Base-by-base conservation (phyloP, 768 basidiomycete species). In the Trichaptum fuscoviolaceum region DNA sequence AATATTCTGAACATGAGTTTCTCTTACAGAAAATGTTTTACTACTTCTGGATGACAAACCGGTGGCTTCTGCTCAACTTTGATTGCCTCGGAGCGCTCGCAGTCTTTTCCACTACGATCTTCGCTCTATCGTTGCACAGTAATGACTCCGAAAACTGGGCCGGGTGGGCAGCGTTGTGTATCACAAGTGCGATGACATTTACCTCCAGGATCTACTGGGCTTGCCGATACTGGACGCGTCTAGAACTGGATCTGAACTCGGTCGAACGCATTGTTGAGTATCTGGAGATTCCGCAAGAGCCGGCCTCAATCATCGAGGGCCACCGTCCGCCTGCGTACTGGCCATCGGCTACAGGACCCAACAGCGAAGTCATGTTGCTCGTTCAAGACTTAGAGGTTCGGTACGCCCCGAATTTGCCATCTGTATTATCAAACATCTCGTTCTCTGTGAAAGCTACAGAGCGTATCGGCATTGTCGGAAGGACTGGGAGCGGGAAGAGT, bases 401-500 rank as follows among this genome's bases (percentile, higher is more conserved):
- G 65, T 80, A 80, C 69, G 74, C 75, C 20, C 76, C 77, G 0
- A 78, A 79, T 62, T 71, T 80, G 12, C 79, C 79, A 0, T 72
- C 75, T 12, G 77, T 79, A 3, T 73, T 80, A 64, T 72, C 77
- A 58, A 77, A 75, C 2, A 66, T 76, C 25, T 76, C 77, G 0
- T 81, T 81, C 70, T 70, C 74, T 5, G 71, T 80, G 63, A 75
- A 73, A 57, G 75, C 78, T 4, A 73, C 73, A 52, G 81, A 82
- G 67, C 77, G 79, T 67, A 71, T 81, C 60, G 79, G 79, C 7
- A 66, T 79, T 24, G 74, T 79, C 5, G 79, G 79, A 10, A 69
- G 76, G 17, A 79, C 77, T 5, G 78, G 77, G 0, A 69, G 70
- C 63, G 73, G 67, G 66, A 61, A 61, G 59, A 61, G 59, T 17